A percentile compares a stretch with the other conserved stretches of the same genome.
Evolutionary conservation across 164 flowering plant species (phyloP).

Genomic region (Amborella trichopoda): DNA sequence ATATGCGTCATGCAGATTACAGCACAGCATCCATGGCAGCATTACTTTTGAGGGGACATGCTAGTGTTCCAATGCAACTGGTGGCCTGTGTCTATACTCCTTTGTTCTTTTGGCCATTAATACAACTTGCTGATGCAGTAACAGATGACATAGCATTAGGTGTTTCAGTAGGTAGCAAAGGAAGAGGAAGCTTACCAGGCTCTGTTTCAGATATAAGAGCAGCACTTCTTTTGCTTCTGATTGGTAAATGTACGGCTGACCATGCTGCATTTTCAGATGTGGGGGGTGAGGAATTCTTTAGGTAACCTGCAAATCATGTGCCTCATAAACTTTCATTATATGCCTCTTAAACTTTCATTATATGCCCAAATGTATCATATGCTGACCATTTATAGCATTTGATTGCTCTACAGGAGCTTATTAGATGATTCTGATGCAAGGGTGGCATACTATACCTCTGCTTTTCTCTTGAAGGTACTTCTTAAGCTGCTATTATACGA

Average conservation of each 20-base stretch:
- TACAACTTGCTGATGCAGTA: constrained; percentile 97
- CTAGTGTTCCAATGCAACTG: constrained; percentile 86
- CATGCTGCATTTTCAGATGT: constrained; percentile 73
- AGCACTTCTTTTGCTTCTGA: constrained; percentile 78
- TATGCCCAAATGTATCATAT: too few species aligned
- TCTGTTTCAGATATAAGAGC: constrained; percentile 93
- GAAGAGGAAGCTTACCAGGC: constrained; percentile 92
- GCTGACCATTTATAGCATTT: constrained; percentile 1
- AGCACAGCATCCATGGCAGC: constrained; percentile 92
- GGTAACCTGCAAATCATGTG: too few species aligned
- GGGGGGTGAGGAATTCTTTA: constrained; percentile 88
- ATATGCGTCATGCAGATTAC: constrained; percentile 10
- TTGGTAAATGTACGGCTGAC: constrained; percentile 93
- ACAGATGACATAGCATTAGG: constrained; percentile 91
- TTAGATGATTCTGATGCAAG: constrained; percentile 95
- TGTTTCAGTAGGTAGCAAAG: constrained; percentile 98
- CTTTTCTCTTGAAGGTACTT: constrained; percentile 91
- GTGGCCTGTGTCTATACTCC: constrained; percentile 84
- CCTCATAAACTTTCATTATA: too few species aligned
- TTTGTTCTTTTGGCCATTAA: constrained; percentile 92
- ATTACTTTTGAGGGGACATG: constrained; percentile 70
- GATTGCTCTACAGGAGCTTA: constrained; percentile 51
- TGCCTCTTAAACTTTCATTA: too few species aligned
- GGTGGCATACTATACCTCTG: constrained; percentile 91
- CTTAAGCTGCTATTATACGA: too few species aligned